Evolutionary conservation across 2,329 filamentous ascomycete species (phyloP).

Genomic region (Colletotrichum simmondsii): DNA sequence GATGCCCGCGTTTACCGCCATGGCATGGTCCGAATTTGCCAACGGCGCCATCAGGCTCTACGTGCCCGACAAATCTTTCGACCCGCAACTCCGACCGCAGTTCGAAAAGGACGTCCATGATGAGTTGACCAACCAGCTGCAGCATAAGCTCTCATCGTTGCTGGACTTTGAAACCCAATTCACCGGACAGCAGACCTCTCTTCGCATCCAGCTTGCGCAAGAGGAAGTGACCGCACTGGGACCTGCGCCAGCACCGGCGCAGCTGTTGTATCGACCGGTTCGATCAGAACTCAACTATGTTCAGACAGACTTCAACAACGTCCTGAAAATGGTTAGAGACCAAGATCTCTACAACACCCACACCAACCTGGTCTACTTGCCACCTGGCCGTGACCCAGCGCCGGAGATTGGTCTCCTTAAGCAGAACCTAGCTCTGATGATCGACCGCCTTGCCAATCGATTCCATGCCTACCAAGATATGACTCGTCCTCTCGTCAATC

Average conservation of each 20-base stretch:
- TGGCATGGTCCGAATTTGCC: conserved; percentile 82
- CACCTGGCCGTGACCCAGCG: conserved; percentile 43
- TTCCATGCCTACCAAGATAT: conserved; percentile 90
- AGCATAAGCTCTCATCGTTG: conserved; percentile 68
- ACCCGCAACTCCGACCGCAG: conserved; percentile 76
- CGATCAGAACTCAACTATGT: conserved; percentile 75
- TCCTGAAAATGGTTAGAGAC: conserved; percentile 73
- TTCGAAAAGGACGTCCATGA: conserved; percentile 72
- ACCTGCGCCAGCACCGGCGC: conserved; percentile 70
- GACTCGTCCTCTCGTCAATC: conserved; percentile 79
- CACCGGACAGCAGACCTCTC: conserved; percentile 74
- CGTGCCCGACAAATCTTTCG: conserved; percentile 86
- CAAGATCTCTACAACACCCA: conserved; percentile 54
- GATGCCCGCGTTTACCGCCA: conserved; percentile 36
- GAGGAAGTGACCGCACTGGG: conserved; percentile 73
- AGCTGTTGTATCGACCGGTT: conserved; percentile 77
- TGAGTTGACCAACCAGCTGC: conserved; percentile 66
- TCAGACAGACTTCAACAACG: conserved; percentile 84
- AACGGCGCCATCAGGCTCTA: conserved; percentile 81
- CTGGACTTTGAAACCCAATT: conserved; percentile 73
- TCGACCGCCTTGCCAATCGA: conserved; percentile 73
- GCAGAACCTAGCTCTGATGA: conserved; percentile 73
- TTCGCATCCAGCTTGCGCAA: conserved; percentile 73
- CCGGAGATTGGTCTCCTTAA: conserved; percentile 62
- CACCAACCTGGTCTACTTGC: conserved; percentile 43